Evolutionary conservation across 2,329 filamentous ascomycete genomes (phyloP), one percentile per base, ranked within the genome.

Genomic region (Aspergillus versicolor): DNA sequence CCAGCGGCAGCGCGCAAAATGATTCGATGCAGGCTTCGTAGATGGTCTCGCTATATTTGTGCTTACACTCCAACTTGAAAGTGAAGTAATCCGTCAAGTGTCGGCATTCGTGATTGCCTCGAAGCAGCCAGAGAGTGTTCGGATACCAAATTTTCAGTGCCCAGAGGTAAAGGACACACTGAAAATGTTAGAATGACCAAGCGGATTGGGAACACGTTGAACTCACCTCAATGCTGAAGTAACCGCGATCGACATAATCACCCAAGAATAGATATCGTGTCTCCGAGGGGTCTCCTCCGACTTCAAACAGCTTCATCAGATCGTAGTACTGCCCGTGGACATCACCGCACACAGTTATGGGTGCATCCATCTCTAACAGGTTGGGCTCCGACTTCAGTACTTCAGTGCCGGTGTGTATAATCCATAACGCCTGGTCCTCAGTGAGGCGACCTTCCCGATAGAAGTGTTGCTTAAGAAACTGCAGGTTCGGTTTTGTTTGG

Each of bases 1-100:
- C 94, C 67, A 99, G 81, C 30, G 94, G 94, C 62, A 99, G 81
- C 63, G 89, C 84, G 79, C 94, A 99, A 83, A 99, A 99, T 0
- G 94, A 95, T 64, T 99, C 93, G 86, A 97, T 96, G 79, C 94
- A 97, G 56, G 94, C 93, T 71, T 99, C 93, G 75, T 99, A 99
- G 59, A 99, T 85, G 63, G 85, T 85, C 79, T 97, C 94, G 34
- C 91, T 96, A 79, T 99, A 99, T 77, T 99, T 99, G 85, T 99
- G 94, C 81, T 96, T 97, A 84, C 94, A 99, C 77, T 99, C 94
- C 57, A 99, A 87, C 83, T 99, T 97, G 83, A 99, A 99, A 60
- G 94, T 99, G 79, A 99, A 99, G 83, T 99, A 99, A 74, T 99
- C 94, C 57, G 94, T 99, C 83, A 99, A 84, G 81, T 99, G 94